These are phyloP conservation scores for Penicillium sp. DNA, from an alignment of 2,329 filamentous ascomycete species.

Conservation along the genomic window DNA sequence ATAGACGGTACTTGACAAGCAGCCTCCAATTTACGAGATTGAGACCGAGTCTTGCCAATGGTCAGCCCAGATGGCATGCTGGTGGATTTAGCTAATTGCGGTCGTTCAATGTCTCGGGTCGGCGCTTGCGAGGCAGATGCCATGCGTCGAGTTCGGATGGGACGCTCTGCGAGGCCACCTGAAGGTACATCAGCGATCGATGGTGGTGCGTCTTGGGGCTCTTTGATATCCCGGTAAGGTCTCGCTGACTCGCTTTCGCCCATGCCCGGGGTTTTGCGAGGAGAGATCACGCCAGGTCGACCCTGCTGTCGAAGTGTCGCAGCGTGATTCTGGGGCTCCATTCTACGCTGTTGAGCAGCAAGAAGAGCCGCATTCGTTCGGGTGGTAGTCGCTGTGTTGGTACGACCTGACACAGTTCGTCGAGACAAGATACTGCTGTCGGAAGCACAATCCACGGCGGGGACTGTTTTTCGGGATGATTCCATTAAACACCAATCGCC, in stretches of 20 bases:
- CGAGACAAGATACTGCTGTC: constrained; percentile 31
- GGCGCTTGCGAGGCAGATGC: constrained; percentile 36
- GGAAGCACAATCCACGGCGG: constrained; percentile 25
- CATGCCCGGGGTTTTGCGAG: constrained; percentile 28
- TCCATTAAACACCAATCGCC: constrained; percentile 43
- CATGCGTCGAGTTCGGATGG: constrained; percentile 39
- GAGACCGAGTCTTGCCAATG: constrained; percentile 45
- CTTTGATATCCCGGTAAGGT: constrained; percentile 19
- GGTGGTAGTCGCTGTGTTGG: constrained; percentile 30
- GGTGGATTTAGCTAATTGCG: constrained; percentile 32
- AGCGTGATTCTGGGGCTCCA: constrained; percentile 47
- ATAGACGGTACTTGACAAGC: constrained; percentile 23
- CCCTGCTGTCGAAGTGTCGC: constrained; percentile 50
- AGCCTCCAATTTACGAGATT: constrained; percentile 40
- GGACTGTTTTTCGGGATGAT: constrained; percentile 15
- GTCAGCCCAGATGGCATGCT: constrained; percentile 35
- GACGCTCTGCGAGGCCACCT: constrained; percentile 41
- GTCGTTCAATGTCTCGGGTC: constrained; percentile 33
- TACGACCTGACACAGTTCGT: constrained; percentile 28
- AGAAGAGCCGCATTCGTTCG: constrained; percentile 42
- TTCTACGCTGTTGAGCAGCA: constrained; percentile 43
- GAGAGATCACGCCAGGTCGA: constrained; percentile 32
- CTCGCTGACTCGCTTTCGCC: constrained; percentile 21
- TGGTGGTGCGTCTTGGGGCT: constrained; percentile 15
- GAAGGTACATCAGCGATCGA: constrained; percentile 15